Conservation (phyloP, 2,329 filamentous ascomycete genomes). For the Penicillium sp. region DNA sequence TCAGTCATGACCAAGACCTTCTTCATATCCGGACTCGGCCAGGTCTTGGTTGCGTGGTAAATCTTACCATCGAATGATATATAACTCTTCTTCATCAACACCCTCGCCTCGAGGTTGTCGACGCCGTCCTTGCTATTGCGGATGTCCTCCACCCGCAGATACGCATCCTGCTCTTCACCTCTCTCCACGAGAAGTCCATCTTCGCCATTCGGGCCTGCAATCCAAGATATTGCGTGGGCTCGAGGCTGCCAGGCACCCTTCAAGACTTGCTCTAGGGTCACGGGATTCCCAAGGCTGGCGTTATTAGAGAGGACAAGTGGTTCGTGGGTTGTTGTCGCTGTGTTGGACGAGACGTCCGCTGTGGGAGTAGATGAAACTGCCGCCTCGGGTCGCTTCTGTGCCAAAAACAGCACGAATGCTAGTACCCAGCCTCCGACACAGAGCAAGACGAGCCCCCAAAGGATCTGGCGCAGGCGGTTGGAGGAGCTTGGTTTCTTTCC, state of each 20-base stretch:
- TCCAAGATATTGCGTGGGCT: slow-evolving; percentile 49
- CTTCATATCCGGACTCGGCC: slow-evolving; percentile 80
- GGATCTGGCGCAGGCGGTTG: slow-evolving; percentile 35
- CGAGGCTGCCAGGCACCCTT: slow-evolving; percentile 39
- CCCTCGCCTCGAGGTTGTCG: slow-evolving; percentile 57
- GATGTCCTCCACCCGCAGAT: slow-evolving; percentile 84
- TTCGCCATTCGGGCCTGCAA: slow-evolving; percentile 48
- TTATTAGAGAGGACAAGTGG: slow-evolving; percentile 32
- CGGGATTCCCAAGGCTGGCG: slow-evolving; percentile 41
- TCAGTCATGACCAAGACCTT: slow-evolving; percentile 83
- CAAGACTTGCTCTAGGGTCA: slow-evolving; percentile 46
- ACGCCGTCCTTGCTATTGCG: slow-evolving; percentile 54
- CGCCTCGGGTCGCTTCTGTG: slow-evolving; percentile 34
- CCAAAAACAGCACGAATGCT: slow-evolving; percentile 46
- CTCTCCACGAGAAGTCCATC: slow-evolving; percentile 84
- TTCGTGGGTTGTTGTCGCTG: slow-evolving; percentile 27
- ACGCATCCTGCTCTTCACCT: slow-evolving; percentile 62
- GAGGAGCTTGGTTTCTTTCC: slow-evolving; percentile 27
- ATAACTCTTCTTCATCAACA: slow-evolving; percentile 69
- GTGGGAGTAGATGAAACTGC: slow-evolving; percentile 9
- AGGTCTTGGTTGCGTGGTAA: slow-evolving; percentile 62
- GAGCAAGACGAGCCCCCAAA: slow-evolving; percentile 45
- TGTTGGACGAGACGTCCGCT: slow-evolving; percentile 20
- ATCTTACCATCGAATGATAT: slow-evolving; percentile 62
- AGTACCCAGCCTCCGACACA: slow-evolving; percentile 49